Base-by-base conservation (phyloP, 2,329 filamentous ascomycete species). In the Leptographium galeiforme region DNA sequence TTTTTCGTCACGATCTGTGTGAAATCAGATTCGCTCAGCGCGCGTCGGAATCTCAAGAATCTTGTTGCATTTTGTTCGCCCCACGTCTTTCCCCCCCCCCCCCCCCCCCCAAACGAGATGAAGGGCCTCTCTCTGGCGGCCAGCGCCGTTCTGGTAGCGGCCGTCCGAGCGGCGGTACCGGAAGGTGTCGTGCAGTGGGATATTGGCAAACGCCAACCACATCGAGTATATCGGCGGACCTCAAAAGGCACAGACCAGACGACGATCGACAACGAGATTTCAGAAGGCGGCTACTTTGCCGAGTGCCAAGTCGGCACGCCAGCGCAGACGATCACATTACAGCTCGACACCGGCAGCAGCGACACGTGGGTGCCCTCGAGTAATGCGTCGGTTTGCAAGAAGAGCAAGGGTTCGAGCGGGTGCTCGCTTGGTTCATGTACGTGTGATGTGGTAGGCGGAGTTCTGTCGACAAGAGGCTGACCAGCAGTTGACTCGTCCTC, bases 321-420 rank as follows among this genome's bases (percentile, higher is more conserved):
- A 0, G 64, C 67, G 13, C 81, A 84, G 61, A 64, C 72, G 5
- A 56, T 84, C 43, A 74, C 71, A 1, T 65, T 84, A 51, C 78
- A 82, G 62, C 70, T 84, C 46, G 81, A 84, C 64, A 84, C 81
- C 0, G 81, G 80, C 44, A 82, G 78, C 61, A 82, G 78, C 56
- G 81, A 85, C 65, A 73, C 80, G 25, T 84, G 81, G 81, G 72
- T 84, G 41, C 72, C 75, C 14, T 64, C 65, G 45, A 63, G 60
- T 55, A 49, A 53, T 6, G 65, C 72, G 1, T 56, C 56, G 38
- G 68, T 74, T 13, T 79, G 76, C 61, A 55, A 64, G 16, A 56
- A 62, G 3, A 52, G 49, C 13, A 6, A 30, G 3, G 19, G 36
- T 6, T 55, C 48, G 41, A 52, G n/a, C 10, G 62, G 62, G 36